Evolutionary conservation across 1,139 yeast species (phyloP).

Genomic region (Taiozyma sp.): DNA sequence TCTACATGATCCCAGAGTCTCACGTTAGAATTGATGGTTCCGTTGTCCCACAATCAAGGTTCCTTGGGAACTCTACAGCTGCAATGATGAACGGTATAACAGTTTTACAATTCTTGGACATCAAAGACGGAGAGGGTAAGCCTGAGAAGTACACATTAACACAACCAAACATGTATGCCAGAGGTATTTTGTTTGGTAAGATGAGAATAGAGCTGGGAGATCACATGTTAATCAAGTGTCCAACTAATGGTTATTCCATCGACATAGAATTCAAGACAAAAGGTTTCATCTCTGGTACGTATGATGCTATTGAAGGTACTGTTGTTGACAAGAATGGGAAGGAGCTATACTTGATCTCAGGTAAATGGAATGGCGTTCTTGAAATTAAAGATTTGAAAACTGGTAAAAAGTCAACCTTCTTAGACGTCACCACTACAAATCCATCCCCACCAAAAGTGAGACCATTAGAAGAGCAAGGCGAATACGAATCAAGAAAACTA

Average conservation of each 20-base stretch:
- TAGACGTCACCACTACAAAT: slow-evolving; percentile 55
- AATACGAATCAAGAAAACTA: slow-evolving; percentile 71
- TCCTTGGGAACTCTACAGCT: slow-evolving; percentile 93
- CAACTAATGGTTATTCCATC: slow-evolving; percentile 55
- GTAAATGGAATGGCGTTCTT: slow-evolving; percentile 93
- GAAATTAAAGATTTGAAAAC: slow-evolving; percentile 53
- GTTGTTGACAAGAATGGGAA: slow-evolving; percentile 54
- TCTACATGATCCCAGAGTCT: slow-evolving; percentile 77
- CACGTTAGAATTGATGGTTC: slow-evolving; percentile 87
- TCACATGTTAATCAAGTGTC: slow-evolving; percentile 71
- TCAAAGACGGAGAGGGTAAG: slow-evolving; percentile 40
- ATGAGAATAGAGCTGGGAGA: slow-evolving; percentile 91
- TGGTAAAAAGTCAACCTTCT: slow-evolving; percentile 44
- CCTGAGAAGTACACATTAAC: slow-evolving; percentile 71
- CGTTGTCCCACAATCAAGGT: slow-evolving; percentile 80
- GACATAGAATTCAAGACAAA: slow-evolving; percentile 93
- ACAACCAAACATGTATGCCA: slow-evolving; percentile 94
- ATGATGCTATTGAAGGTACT: slow-evolving; percentile 81
- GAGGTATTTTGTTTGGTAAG: slow-evolving; percentile 89
- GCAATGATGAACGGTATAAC: slow-evolving; percentile 95
- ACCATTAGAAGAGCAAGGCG: slow-evolving; percentile 74
- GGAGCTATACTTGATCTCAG: slow-evolving; percentile 61
- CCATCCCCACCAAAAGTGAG: slow-evolving; percentile 66
- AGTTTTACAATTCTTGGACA: slow-evolving; percentile 63
- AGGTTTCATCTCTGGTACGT: slow-evolving; percentile 90